Percentiles rank a stretch among this genome's conserved stretches.
phyloP scores from a whole-genome alignment of 495 filamentous ascomycete species.

The Cercophora scortea region DNA sequence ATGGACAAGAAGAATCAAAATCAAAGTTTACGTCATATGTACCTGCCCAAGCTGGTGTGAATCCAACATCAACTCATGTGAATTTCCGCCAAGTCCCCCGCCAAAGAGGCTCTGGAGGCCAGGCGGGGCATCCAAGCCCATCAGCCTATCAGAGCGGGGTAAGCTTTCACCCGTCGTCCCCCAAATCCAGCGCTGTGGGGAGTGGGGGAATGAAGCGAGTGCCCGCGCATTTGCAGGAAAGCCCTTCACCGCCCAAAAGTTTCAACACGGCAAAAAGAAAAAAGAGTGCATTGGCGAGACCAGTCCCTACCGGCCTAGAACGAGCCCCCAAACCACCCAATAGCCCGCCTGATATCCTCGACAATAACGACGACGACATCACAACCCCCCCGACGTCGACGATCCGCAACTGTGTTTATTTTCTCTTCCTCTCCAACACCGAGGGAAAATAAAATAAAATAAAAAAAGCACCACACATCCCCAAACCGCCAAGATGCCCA shows the following conservation, averaged over 20 bases:
- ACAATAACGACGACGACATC: neutral
- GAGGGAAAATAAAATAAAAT: neutral
- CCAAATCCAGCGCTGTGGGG: neutral
- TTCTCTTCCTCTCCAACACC: too few species aligned
- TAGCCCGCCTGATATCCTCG: neutral
- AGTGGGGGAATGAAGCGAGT: too few species aligned
- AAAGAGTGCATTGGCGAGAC: neutral
- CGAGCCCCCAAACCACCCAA: too few species aligned
- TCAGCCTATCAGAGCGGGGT: neutral
- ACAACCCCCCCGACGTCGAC: neutral
- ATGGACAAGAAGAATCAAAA: too few species aligned
- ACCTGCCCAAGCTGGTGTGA: too few species aligned
- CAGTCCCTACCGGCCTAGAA: too few species aligned
- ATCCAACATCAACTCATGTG: too few species aligned
- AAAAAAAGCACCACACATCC: neutral
- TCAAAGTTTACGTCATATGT: too few species aligned
- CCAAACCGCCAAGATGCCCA: constrained; percentile 67
- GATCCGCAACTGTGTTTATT: neutral
- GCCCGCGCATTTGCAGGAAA: neutral
- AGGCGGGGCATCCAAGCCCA: neutral
- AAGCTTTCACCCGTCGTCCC: neutral
- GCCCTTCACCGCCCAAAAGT: constrained; percentile 8
- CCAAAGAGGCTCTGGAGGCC: neutral
- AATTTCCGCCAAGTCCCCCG: too few species aligned
- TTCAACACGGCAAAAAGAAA: constrained; percentile 8